Conservation (phyloP, 2,329 filamentous ascomycete genomes). For the Pyrenochaeta sp. region DNA sequence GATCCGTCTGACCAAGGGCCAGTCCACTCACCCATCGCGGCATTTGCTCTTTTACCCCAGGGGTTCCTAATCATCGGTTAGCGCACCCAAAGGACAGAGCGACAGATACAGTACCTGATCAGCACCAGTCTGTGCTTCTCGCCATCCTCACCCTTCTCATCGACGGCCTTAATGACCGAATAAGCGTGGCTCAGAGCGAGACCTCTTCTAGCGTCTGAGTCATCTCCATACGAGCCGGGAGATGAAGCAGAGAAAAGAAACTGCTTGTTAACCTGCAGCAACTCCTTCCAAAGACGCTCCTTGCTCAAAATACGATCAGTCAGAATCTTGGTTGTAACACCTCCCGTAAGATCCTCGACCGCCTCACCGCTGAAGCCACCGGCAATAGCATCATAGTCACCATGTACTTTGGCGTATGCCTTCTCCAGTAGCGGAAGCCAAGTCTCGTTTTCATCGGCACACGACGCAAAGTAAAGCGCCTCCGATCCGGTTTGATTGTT, state of each 20-base stretch:
- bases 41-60: conserved; percentile 70
- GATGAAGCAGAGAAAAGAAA: conserved; percentile 74
- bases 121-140: conserved; percentile 64
- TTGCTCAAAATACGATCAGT: conserved; percentile 76
- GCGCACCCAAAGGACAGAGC: conserved; percentile 19
- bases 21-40: conserved; percentile 69
- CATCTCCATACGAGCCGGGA: conserved; percentile 65
- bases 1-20: conserved; percentile 84
- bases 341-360: conserved; percentile 69
- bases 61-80: conserved; percentile 66
- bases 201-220: conserved; percentile 62
- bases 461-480: conserved; percentile 80
- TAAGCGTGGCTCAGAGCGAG: conserved; percentile 60
- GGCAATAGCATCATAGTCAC: conserved; percentile 77
- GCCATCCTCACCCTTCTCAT: conserved; percentile 57
- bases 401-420: conserved; percentile 84
- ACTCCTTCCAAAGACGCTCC: conserved; percentile 83
- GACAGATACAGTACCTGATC: conserved; percentile 56
- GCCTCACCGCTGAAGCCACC: conserved; percentile 69
- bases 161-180: conserved; percentile 64
- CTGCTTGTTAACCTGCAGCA: conserved; percentile 76
- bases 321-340: conserved; percentile 73
- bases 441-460: conserved; percentile 77
- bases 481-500: conserved; percentile 77
- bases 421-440: conserved; percentile 84